These are phyloP conservation scores for Allium cepa DNA, from an alignment of 106 monocot species.

Conservation along the genomic window DNA sequence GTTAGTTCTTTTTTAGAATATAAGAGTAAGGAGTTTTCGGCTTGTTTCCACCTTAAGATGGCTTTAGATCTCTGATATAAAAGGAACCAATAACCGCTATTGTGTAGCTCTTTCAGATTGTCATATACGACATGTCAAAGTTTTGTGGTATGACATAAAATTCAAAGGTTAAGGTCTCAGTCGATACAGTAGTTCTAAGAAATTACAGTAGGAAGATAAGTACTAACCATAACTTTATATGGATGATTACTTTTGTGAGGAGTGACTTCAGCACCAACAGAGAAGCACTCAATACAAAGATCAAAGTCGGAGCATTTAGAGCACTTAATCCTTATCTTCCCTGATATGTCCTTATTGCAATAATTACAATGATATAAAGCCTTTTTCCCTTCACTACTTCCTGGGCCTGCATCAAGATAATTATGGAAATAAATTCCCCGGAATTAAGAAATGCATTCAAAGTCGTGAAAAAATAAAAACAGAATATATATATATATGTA, in stretches of 20 bases:
- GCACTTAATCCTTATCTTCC: conserved; percentile 96
- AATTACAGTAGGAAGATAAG: conserved; percentile 1
- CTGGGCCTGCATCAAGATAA: conserved; percentile 34
- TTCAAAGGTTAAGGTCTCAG: too few species aligned
- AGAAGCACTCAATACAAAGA: conserved; percentile 97
- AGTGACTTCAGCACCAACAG: conserved; percentile 91
- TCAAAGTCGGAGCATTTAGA: conserved; percentile 95
- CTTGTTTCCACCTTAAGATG: too few species aligned
- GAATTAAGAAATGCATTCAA: too few species aligned
- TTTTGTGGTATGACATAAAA: too few species aligned
- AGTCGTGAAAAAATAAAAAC: too few species aligned
- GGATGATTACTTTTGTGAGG: conserved; percentile 97
- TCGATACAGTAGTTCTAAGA: not conserved
- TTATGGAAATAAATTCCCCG: not conserved
- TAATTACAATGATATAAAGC: conserved; percentile 93
- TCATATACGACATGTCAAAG: too few species aligned
- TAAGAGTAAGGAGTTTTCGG: too few species aligned
- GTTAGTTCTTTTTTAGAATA: too few species aligned
- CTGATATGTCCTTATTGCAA: conserved; percentile 97
- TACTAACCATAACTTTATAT: conserved; percentile 93
- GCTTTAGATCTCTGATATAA: too few species aligned
- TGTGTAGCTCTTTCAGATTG: too few species aligned
- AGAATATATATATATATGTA: not conserved
- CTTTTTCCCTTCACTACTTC: conserved; percentile 67
- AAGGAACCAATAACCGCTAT: too few species aligned